Percentiles rank a stretch among this genome's conserved stretches.
Evolutionary conservation across 2,329 filamentous ascomycete genomes (phyloP).

Genomic region (Fusarium irregulare): DNA sequence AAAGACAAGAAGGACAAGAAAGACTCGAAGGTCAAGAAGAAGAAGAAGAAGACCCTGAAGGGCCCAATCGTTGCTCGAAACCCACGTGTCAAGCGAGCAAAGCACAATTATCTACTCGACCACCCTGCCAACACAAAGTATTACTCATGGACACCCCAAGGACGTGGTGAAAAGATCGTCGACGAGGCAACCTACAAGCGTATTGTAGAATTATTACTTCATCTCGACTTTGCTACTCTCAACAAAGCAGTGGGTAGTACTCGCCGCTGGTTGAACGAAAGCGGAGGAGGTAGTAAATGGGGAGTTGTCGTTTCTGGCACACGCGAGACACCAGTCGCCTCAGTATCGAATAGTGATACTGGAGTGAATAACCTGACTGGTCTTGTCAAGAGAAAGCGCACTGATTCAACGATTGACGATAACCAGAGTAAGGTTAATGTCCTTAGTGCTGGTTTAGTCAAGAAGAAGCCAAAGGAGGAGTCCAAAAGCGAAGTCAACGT

Average conservation of each 20-base stretch:
- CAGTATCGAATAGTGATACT: constrained; percentile 13
- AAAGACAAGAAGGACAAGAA: constrained; percentile 31
- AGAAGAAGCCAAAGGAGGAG: constrained; percentile 64
- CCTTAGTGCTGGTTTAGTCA: constrained; percentile 59
- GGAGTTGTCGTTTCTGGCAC: constrained; percentile 62
- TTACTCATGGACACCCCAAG: constrained; percentile 72
- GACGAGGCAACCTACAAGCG: constrained; percentile 74
- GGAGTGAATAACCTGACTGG: constrained; percentile 61
- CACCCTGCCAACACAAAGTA: constrained; percentile 67
- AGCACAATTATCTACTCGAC: constrained; percentile 62
- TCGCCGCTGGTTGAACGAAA: constrained; percentile 75
- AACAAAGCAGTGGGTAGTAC: constrained; percentile 74
- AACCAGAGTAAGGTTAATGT: constrained; percentile 56
- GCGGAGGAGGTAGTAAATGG: constrained; percentile 66
- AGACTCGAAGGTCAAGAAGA: constrained; percentile 37
- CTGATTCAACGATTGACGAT: constrained; percentile 41
- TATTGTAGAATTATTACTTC: constrained; percentile 74
- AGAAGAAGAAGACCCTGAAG: constrained; percentile 60
- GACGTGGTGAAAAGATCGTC: constrained; percentile 72
- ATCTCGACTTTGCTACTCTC: constrained; percentile 77
- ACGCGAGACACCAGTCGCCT: constrained; percentile 42
- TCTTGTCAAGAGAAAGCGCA: constrained; percentile 61
- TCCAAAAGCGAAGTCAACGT: constrained; percentile 56
- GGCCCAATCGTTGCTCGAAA: constrained; percentile 73
- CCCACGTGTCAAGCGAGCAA: constrained; percentile 72